phyloP scores from a whole-genome alignment of 257 asterid genomes.

The Phtheirospermum japonicum region DNA sequence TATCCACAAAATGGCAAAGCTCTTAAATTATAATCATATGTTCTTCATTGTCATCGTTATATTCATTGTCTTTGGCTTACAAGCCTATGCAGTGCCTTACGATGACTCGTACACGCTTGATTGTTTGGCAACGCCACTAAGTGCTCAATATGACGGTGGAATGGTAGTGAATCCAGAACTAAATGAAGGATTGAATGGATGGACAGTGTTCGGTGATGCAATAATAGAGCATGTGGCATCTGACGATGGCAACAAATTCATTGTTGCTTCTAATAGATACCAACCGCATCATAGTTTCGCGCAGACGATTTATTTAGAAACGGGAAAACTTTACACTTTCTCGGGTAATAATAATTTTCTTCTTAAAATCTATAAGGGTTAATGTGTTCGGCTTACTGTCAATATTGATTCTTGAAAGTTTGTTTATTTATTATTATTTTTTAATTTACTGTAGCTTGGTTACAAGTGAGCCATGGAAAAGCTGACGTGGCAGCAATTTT shows the following conservation, averaged over 20 bases:
- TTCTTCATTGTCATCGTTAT: neutral
- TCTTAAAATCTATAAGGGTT: too few relatives aligned
- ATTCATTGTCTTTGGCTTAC: neutral
- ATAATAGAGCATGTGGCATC: neutral
- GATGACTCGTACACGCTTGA: neutral
- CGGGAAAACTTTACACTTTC: neutral
- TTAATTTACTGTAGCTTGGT: neutral
- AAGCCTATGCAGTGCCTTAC: neutral
- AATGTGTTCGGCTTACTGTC: too few relatives aligned
- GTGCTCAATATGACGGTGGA: neutral
- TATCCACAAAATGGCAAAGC: neutral
- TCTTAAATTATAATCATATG: neutral
- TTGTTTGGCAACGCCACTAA: neutral
- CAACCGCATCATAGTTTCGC: neutral
- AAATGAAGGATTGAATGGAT: neutral
- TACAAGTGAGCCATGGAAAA: neutral
- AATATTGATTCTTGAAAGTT: too few relatives aligned
- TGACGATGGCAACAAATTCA: neutral
- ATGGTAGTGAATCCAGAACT: neutral
- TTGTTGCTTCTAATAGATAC: neutral
- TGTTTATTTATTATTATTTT: too few relatives aligned
- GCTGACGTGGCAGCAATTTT: neutral
- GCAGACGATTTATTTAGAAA: neutral
- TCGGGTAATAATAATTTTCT: neutral
- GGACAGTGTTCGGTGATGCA: neutral